phyloP scores from a whole-genome alignment of 23 red algal genomes.

The Agarophyton chilense region DNA sequence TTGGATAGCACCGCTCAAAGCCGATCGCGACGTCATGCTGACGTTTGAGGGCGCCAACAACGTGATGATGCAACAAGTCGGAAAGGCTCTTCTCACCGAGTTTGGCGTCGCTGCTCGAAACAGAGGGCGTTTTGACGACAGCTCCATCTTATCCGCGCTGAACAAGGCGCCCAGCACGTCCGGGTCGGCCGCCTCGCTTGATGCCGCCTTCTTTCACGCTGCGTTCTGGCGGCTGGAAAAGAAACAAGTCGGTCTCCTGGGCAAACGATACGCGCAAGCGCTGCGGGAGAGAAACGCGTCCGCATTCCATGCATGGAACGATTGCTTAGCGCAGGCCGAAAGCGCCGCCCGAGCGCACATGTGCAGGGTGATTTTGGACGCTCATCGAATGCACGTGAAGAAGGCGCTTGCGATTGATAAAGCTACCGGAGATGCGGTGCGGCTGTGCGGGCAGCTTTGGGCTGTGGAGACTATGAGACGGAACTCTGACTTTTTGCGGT shows the following conservation, averaged over 20 bases:
- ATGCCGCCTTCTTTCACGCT: constrained; percentile 26
- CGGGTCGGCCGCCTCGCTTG: background rate
- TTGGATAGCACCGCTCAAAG: constrained; percentile 77
- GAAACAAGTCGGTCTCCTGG: constrained; percentile 24
- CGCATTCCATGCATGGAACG: constrained; percentile 76
- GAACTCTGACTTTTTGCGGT: constrained; percentile 19
- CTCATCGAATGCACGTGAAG: constrained; percentile 10
- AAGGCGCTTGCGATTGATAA: background rate
- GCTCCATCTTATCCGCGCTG: background rate
- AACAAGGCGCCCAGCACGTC: background rate
- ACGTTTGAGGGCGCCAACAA: constrained; percentile 97
- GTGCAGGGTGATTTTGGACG: constrained; percentile 33
- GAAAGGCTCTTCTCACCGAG: constrained; percentile 63
- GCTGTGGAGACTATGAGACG: background rate
- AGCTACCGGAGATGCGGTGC: constrained; percentile 22
- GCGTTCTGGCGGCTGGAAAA: constrained; percentile 43
- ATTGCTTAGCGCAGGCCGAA: constrained; percentile 37
- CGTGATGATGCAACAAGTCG: constrained; percentile 88
- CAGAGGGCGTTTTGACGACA: background rate
- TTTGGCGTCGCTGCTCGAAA: background rate
- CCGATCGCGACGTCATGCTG: constrained; percentile 77
- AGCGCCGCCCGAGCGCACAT: constrained; percentile 47
- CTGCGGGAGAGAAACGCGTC: constrained; percentile 19
- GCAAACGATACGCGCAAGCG: background rate
- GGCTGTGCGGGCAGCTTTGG: constrained; percentile 52